Base-by-base conservation (phyloP, 768 basidiomycete species). In the Termitomyces sp. region DNA sequence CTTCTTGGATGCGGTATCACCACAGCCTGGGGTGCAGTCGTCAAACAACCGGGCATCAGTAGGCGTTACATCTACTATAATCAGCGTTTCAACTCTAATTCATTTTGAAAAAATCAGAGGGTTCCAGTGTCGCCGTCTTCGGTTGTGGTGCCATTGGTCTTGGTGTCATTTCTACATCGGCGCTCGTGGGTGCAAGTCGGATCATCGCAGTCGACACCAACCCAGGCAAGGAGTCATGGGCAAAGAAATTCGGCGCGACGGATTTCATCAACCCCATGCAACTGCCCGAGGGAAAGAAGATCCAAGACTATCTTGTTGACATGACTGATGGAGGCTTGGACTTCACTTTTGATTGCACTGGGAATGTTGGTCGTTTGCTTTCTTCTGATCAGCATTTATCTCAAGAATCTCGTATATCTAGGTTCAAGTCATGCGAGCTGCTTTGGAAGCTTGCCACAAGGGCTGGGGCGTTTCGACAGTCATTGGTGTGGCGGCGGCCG, bases 371-470 rank as follows among this genome's bases (percentile, higher is more conserved):
- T 69, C 30, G 59, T 48, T 10, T 46, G 34, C 13, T 64, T 30
- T 33, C 47, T 5, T 10, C 22, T 47, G 37, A 20, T 51, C 12
- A 34, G 16, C 26, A n/a, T 18, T 12, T 46, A 34, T 22, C 24
- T 20, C 56, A 9, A 5, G 4, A 9, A 22, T 36, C n/a, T 56
- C 32, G 32, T 24, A 26, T 18, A 12, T 39, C 6, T 57, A 90
- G 89, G 90, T 94, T 10, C 77, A 93, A 30, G 94, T 96, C 62
- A 98, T 97, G 95, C 86, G 95, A 60, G 79, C 88, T 49, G 97
- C 97, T 26, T 84, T 99, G 47, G 97, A 99, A 76, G 91, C 95
- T n/a, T 98, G 95, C 73, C 97, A 99, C 75, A 98, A 98, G 71
- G 97, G 97, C 14, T 99, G 97, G 97, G 97, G 97, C 65, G 88